Evolutionary conservation across 164 flowering plant species (phyloP).

Genomic region (Magnolia changhungtana): DNA sequence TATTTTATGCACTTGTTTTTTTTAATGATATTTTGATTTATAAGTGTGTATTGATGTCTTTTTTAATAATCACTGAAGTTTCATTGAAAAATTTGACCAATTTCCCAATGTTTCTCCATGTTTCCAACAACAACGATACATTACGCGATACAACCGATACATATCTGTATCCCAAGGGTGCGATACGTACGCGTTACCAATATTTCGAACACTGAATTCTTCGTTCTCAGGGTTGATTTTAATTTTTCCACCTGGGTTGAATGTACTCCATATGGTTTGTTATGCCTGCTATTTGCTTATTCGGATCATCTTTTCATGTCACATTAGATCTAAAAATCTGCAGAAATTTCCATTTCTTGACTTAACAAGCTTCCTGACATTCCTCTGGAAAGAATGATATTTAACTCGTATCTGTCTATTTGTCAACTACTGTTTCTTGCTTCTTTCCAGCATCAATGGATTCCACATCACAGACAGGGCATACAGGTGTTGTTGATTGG

Average conservation of each 20-base stretch:
- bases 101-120: too few species aligned
- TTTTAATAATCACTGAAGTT: too few species aligned
- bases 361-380: not conserved
- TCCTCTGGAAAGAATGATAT: not conserved
- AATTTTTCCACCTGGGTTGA: too few species aligned
- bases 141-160: too few species aligned
- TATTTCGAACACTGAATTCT: too few species aligned
- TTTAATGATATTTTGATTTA: too few species aligned
- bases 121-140: too few species aligned
- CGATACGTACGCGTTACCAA: too few species aligned
- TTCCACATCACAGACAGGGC: conserved; percentile 60
- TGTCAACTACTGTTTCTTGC: not conserved
- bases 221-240: not conserved
- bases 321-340: not conserved
- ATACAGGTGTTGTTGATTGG: conserved; percentile 57
- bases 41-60: too few species aligned
- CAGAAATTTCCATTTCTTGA: not conserved
- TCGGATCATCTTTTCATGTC: not conserved
- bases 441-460: conserved; percentile 56
- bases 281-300: not conserved
- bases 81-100: too few species aligned
- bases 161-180: too few species aligned
- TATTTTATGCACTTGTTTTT: too few species aligned
- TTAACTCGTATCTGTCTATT: not conserved
- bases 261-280: not conserved